phyloP scores from a whole-genome alignment of 1,284 basidiomycete genomes.

The Malassezia cuniculi region DNA sequence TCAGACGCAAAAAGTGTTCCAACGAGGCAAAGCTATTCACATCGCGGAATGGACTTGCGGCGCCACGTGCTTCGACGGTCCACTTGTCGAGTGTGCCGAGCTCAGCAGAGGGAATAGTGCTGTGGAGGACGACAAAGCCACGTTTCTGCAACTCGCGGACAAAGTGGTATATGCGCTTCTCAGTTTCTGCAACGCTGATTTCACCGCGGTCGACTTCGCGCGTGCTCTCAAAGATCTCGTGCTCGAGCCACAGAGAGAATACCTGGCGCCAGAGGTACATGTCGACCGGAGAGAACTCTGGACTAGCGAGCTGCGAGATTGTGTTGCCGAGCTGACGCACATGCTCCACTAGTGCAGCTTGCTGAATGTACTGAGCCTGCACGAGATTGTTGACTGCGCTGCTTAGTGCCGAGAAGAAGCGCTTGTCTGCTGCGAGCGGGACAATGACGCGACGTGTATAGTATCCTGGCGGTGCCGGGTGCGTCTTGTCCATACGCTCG shows the following conservation, averaged over 20 bases:
- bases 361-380: constrained; percentile 55
- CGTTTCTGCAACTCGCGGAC: constrained; percentile 55
- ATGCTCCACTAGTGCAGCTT: constrained; percentile 55
- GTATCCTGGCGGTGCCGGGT: constrained; percentile 47
- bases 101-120: neutral
- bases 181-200: constrained; percentile 58
- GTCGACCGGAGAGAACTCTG: constrained; percentile 51
- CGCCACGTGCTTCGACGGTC: constrained; percentile 18
- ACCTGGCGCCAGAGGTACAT: constrained; percentile 86
- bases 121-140: constrained; percentile 18
- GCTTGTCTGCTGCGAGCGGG: constrained; percentile 64
- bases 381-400: constrained; percentile 61
- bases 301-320: constrained; percentile 45
- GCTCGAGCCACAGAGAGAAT: constrained; percentile 73
- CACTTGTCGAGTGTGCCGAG: constrained; percentile 22
- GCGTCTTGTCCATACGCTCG: neutral
- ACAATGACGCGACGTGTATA: constrained; percentile 52
- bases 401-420: constrained; percentile 67
- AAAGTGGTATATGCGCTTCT: constrained; percentile 60
- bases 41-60: constrained; percentile 24
- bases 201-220: constrained; percentile 65
- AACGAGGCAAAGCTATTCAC: constrained; percentile 46
- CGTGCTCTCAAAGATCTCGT: constrained; percentile 71
- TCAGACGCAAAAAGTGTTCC: constrained; percentile 67
- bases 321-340: constrained; percentile 56